phyloP scores from a whole-genome alignment of 345 rosid genomes.

The Acer yangbiense region DNA sequence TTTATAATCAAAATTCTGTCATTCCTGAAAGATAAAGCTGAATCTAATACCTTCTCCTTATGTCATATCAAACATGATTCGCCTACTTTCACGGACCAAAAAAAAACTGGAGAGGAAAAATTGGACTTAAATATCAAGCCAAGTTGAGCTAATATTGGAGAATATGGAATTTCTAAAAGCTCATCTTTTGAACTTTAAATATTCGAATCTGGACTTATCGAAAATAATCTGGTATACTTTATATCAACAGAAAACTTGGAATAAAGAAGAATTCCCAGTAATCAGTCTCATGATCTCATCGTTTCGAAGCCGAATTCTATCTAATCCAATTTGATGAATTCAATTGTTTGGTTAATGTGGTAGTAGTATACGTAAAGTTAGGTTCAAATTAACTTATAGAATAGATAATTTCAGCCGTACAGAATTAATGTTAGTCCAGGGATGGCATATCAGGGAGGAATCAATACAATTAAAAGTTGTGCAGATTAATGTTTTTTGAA shows the following conservation, averaged over 20 bases:
- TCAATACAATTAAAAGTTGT: background rate
- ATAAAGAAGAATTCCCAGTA: background rate
- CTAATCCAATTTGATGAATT: background rate
- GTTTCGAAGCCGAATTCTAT: background rate
- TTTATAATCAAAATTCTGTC: conserved; percentile 24
- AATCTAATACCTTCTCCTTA: conserved; percentile 38
- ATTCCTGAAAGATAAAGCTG: conserved; percentile 25
- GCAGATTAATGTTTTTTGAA: background rate
- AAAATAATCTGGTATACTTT: background rate
- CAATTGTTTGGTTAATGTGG: too few species aligned
- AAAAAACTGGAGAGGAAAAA: conserved; percentile 12
- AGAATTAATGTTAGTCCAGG: background rate
- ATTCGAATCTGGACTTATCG: background rate
- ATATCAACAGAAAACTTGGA: background rate
- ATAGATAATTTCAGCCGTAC: too few species aligned
- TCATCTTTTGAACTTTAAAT: background rate
- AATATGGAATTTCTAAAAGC: background rate
- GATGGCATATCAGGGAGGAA: background rate
- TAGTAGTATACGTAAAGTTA: background rate
- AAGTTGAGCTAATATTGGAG: background rate
- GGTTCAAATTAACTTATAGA: background rate
- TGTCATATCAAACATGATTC: background rate
- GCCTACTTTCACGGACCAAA: conserved; percentile 5
- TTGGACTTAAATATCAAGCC: background rate
- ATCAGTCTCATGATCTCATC: background rate